Percentiles rank a stretch among this genome's conserved stretches.
Conservation (phyloP, 176 grass and related monocot species). For the Calamus simplicifolius region DNA sequence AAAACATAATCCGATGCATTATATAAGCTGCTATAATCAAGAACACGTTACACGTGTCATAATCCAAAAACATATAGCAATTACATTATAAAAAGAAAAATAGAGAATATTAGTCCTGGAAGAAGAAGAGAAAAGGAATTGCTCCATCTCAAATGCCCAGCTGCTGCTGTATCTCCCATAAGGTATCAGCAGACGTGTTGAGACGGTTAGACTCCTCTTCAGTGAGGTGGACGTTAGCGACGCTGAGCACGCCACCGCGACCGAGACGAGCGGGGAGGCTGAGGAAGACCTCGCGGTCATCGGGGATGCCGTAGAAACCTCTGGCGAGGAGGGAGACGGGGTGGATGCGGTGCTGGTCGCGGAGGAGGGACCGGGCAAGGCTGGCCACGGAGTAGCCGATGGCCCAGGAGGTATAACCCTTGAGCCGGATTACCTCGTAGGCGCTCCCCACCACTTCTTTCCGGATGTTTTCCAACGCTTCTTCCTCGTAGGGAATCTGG, state of each 20-base stretch:
- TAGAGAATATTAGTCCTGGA: too few relatives aligned
- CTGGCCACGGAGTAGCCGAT: conserved; percentile 12
- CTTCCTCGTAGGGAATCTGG: background rate
- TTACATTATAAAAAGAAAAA: too few relatives aligned
- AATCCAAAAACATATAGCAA: too few relatives aligned
- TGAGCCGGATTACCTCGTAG: conserved; percentile 18
- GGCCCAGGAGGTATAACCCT: conserved; percentile 16
- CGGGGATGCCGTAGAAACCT: conserved; percentile 12
- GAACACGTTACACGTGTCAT: too few relatives aligned
- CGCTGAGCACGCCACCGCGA: conserved; percentile 2
- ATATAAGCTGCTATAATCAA: too few relatives aligned
- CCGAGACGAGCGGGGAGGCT: conserved; percentile 11
- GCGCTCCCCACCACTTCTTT: conserved; percentile 12
- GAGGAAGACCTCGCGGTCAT: conserved; percentile 13
- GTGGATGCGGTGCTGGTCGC: conserved; percentile 13
- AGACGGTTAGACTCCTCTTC: background rate
- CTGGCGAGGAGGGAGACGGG: conserved; percentile 11
- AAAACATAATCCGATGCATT: too few relatives aligned
- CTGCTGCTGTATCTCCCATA: conserved; percentile 4
- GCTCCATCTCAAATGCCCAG: background rate
- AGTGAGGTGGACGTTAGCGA: background rate
- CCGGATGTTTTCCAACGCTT: conserved; percentile 1
- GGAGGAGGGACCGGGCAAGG: conserved; percentile 5
- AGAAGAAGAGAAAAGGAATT: too few relatives aligned
- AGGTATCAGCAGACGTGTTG: background rate